These are phyloP conservation scores for Mortierella sp. DNA, from an alignment of 371 early-diverging fungal genomes.

Conservation along the genomic window DNA sequence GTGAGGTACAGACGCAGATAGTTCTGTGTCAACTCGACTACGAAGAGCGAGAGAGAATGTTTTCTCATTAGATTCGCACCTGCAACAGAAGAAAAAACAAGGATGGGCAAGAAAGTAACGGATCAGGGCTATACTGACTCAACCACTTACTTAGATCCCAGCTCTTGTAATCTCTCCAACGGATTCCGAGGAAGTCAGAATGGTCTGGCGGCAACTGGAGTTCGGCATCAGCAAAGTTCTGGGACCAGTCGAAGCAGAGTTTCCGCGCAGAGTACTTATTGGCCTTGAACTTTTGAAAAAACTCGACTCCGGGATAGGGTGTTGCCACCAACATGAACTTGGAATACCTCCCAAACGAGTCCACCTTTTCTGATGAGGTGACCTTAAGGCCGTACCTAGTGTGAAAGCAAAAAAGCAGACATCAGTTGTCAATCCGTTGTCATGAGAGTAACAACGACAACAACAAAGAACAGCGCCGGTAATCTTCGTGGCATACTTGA, in stretches of 20 bases:
- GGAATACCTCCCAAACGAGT: conserved; percentile 55
- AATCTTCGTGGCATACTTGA: conserved; percentile 38
- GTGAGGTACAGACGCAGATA: conserved; percentile 54
- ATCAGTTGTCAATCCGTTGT: not conserved
- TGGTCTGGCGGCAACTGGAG: conserved; percentile 47
- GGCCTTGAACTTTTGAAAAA: conserved; percentile 57
- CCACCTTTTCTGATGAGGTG: conserved; percentile 54
- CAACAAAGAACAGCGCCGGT: not conserved
- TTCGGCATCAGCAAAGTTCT: conserved; percentile 55
- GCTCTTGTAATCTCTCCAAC: conserved; percentile 51
- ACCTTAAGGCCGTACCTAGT: conserved; percentile 53
- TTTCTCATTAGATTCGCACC: not conserved
- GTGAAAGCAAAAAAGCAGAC: not conserved
- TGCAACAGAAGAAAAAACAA: not conserved
- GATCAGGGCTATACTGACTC: not conserved
- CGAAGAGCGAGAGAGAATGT: not conserved
- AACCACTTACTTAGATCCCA: conserved; percentile 55
- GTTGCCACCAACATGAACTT: conserved; percentile 56
- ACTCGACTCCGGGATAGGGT: conserved; percentile 56
- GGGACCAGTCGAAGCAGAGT: conserved; percentile 53
- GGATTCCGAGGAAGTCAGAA: conserved; percentile 33
- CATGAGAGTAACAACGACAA: not conserved
- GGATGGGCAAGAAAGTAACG: not conserved
- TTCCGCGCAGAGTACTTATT: conserved; percentile 56
- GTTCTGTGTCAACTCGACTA: conserved; percentile 57